phyloP scores from a whole-genome alignment of 208 protist species.

The Strigomonas culicis region DNA sequence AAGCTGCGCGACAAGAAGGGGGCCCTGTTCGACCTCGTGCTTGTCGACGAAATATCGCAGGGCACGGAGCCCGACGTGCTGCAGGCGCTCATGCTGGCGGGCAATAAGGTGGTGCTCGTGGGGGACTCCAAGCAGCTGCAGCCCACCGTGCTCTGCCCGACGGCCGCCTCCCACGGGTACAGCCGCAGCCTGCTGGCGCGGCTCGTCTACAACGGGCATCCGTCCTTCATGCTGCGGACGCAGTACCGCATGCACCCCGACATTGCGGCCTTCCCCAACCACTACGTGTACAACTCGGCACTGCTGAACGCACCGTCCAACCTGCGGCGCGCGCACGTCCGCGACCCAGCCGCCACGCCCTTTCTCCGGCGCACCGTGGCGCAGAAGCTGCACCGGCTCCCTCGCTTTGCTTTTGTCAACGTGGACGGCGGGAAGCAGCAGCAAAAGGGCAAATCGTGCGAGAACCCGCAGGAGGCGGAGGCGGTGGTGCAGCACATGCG shows the following conservation, averaged over 20 bases:
- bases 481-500: constrained; percentile 72
- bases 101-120: constrained; percentile 62
- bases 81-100: constrained; percentile 59
- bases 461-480: constrained; percentile 47
- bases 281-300: constrained; percentile 69
- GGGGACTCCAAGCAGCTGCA: constrained; percentile 91
- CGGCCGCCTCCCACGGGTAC: constrained; percentile 51
- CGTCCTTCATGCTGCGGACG: constrained; percentile 61
- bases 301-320: constrained; percentile 50
- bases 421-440: constrained; percentile 32
- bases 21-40: constrained; percentile 67
- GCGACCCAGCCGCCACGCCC: neutral
- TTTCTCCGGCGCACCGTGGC: constrained; percentile 3
- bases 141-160: constrained; percentile 74
- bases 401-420: constrained; percentile 74
- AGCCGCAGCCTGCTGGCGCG: constrained; percentile 69
- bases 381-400: constrained; percentile 17
- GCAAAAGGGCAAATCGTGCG: constrained; percentile 28
- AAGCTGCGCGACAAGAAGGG: constrained; percentile 24
- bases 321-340: constrained; percentile 10
- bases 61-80: constrained; percentile 84
- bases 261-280: constrained; percentile 82
- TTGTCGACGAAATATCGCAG: constrained; percentile 93
- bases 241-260: constrained; percentile 92
- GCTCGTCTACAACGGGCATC: constrained; percentile 54